Percentiles rank a stretch among this genome's conserved stretches.
phyloP scores from a whole-genome alignment of 805 yeast species.

The Candida coquimbonensis region DNA sequence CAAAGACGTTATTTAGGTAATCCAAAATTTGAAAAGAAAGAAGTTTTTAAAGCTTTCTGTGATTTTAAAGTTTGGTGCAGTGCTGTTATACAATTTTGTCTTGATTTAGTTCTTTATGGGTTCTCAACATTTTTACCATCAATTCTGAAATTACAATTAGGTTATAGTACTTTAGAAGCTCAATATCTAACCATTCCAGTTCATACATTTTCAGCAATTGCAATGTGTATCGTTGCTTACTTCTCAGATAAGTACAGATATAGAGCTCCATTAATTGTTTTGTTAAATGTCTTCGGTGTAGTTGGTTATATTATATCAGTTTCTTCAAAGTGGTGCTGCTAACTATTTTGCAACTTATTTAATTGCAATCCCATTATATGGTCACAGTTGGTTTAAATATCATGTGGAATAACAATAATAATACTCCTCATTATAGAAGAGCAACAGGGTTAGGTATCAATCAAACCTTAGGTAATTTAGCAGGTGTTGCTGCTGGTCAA shows the following conservation, averaged over 20 bases:
- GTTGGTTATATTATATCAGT: slow-evolving; percentile 31
- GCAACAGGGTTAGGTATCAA: slow-evolving; percentile 36
- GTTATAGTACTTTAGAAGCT: no score
- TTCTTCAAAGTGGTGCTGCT: slow-evolving; percentile 25
- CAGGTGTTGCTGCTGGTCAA: slow-evolving; percentile 40
- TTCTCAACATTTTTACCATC: no score
- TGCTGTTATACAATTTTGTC: no score
- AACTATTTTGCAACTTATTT: slow-evolving; percentile 26
- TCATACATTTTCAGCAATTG: neutral
- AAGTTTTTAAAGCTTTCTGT: no score
- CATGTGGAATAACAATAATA: slow-evolving; percentile 36
- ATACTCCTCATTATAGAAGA: slow-evolving; percentile 36
- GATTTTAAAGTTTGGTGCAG: no score
- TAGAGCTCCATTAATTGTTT: slow-evolving; percentile 28
- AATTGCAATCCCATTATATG: no score
- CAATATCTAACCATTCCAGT: no score
- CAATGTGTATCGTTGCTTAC: slow-evolving; percentile 19
- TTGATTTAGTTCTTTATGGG: no score
- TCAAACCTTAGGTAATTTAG: slow-evolving; percentile 37
- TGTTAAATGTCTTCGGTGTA: slow-evolving; percentile 21
- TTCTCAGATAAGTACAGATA: slow-evolving; percentile 22
- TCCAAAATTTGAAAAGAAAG: no score
- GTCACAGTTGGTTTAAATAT: slow-evolving; percentile 29
- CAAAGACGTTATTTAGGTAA: no score
- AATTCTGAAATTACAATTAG: no score